These are phyloP conservation scores for Barnettozyma hawaiiensis DNA, from an alignment of 1,139 yeast species.

Conservation along the genomic window DNA sequence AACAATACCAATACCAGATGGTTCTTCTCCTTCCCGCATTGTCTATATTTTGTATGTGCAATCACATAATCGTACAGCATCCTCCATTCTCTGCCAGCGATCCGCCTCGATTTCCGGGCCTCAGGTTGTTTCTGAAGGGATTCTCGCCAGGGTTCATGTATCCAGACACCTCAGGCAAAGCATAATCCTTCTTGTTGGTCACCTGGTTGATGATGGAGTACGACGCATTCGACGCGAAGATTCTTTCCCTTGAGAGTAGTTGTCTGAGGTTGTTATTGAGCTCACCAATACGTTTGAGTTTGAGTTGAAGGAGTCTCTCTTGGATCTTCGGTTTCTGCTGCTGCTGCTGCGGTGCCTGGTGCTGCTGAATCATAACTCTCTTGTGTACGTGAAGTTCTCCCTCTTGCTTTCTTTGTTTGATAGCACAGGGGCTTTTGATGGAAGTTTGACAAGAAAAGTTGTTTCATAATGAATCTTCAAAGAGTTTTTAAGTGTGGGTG, in stretches of 20 bases:
- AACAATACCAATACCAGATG: no score
- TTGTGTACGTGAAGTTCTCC: no score
- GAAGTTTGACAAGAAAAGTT: no score
- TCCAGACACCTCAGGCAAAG: slow-evolving; percentile 49
- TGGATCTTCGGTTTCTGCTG: slow-evolving; percentile 15
- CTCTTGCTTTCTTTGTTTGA: no score
- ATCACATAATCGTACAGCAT: slow-evolving; percentile 39
- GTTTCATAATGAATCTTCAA: no score
- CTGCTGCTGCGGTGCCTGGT: slow-evolving; percentile 2
- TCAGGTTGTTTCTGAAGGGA: slow-evolving; percentile 35
- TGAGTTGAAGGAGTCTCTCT: slow-evolving; percentile 32
- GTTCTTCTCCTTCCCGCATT: no score
- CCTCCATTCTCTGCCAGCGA: slow-evolving; percentile 23
- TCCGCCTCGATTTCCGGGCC: slow-evolving; percentile 8
- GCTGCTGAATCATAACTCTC: not conserved
- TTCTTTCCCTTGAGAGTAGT: slow-evolving; percentile 52
- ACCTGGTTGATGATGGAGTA: slow-evolving; percentile 40
- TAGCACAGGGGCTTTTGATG: not conserved
- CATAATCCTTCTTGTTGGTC: slow-evolving; percentile 45
- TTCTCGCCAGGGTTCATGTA: slow-evolving; percentile 42
- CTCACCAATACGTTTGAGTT: slow-evolving; percentile 59
- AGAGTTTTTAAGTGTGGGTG: not conserved
- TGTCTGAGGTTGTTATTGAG: slow-evolving; percentile 50
- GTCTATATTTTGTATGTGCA: no score
- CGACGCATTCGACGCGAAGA: slow-evolving; percentile 66